These are phyloP conservation scores for Lichtheimia corymbifera DNA, from an alignment of 371 early-diverging fungal species.

Conservation along the genomic window DNA sequence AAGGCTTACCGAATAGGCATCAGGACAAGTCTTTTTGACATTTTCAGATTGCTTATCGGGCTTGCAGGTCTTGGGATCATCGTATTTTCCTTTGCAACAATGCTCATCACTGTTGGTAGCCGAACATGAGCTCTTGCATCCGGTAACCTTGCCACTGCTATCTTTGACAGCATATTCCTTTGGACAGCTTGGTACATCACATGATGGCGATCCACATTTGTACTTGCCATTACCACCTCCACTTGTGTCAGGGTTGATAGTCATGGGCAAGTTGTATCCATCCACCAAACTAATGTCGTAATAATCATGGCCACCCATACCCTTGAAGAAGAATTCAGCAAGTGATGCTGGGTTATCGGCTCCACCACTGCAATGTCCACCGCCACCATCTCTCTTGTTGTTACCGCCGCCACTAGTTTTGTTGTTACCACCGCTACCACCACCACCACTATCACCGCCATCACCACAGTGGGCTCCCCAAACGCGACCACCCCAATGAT, in stretches of 20 bases:
- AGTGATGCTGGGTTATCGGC: slow-evolving; percentile 45
- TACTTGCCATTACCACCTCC: slow-evolving; percentile 21
- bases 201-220: slow-evolving; percentile 36
- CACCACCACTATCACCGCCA: slow-evolving; percentile 4
- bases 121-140: slow-evolving; percentile 40
- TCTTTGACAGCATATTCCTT: slow-evolving; percentile 29
- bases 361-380: slow-evolving; percentile 34
- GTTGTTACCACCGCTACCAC: neutral
- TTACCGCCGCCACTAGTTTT: slow-evolving; percentile 6
- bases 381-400: slow-evolving; percentile 1
- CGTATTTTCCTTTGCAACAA: slow-evolving; percentile 37
- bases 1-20: slow-evolving; percentile 35
- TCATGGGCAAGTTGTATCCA: slow-evolving; percentile 43
- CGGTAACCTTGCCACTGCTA: slow-evolving; percentile 27
- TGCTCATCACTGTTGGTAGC: slow-evolving; percentile 19
- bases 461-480: slow-evolving; percentile 42
- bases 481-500: slow-evolving; percentile 49
- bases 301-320: slow-evolving; percentile 36
- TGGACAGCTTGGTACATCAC: slow-evolving; percentile 32
- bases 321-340: slow-evolving; percentile 52
- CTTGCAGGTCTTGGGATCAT: slow-evolving; percentile 29
- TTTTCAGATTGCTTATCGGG: slow-evolving; percentile 16
- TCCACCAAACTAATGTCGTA: slow-evolving; percentile 53
- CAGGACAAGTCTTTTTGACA: slow-evolving; percentile 40
- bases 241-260: slow-evolving; percentile 21